phyloP scores from a whole-genome alignment of 2,329 filamentous ascomycete species.

The Leptographium lundbergii region DNA sequence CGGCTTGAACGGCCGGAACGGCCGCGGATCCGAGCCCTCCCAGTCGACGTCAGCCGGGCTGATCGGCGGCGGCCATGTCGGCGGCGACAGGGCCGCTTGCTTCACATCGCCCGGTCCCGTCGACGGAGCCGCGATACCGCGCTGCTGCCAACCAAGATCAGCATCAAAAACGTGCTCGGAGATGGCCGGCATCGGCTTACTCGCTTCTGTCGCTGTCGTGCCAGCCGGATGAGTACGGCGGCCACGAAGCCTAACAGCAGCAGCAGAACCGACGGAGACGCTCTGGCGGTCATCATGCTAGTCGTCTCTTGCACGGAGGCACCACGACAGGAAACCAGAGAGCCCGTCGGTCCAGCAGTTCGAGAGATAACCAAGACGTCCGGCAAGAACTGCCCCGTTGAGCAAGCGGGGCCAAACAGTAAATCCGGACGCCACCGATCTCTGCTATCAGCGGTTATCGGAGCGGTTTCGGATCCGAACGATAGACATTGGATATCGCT shows the following conservation, averaged over 20 bases:
- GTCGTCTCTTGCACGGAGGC: not conserved
- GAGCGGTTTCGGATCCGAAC: too few relatives aligned
- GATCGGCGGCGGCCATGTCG: not conserved
- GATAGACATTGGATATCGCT: too few relatives aligned
- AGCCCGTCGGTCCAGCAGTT: not conserved
- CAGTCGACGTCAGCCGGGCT: slow-evolving; percentile 25
- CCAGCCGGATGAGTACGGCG: not conserved
- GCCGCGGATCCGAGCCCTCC: slow-evolving; percentile 22
- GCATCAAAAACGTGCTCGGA: too few relatives aligned
- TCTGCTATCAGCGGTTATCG: too few relatives aligned
- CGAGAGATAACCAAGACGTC: not conserved
- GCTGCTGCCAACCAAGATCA: too few relatives aligned
- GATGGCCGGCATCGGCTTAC: not conserved
- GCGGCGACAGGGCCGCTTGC: too few relatives aligned
- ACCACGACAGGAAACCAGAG: not conserved
- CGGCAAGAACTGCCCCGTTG: not conserved
- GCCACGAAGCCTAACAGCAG: not conserved
- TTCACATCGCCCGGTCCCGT: not conserved
- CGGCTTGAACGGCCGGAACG: slow-evolving; percentile 36
- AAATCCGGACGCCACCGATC: too few relatives aligned
- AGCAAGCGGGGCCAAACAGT: not conserved
- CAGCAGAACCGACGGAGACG: not conserved
- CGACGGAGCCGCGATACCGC: too few relatives aligned
- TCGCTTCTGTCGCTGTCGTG: not conserved
- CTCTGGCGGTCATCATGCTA: not conserved